phyloP scores from a whole-genome alignment of 2,329 filamentous ascomycete species.

The Fusarium floridanum region DNA sequence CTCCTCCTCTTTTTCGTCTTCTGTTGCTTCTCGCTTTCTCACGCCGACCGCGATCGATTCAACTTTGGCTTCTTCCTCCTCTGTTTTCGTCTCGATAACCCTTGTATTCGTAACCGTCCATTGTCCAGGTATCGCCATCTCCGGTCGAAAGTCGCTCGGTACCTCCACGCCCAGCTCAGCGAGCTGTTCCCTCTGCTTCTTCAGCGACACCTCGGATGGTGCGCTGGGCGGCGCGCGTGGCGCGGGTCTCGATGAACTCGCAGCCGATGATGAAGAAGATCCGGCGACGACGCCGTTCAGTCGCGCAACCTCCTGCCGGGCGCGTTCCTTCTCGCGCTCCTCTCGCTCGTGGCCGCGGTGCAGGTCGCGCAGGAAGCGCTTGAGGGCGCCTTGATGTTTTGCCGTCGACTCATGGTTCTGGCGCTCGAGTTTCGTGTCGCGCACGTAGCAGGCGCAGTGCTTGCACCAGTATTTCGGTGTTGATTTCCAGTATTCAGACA shows the following conservation, averaged over 20 bases:
- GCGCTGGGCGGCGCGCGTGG: conserved; percentile 26
- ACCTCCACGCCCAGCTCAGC: conserved; percentile 88
- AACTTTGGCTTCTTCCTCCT: conserved; percentile 57
- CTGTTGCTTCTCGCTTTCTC: conserved; percentile 72
- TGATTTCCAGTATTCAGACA: conserved; percentile 99
- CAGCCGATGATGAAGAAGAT: conserved; percentile 52
- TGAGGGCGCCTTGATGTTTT: conserved; percentile 87
- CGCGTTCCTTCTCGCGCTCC: conserved; percentile 83
- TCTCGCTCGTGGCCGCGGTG: conserved; percentile 87
- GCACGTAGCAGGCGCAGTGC: conserved; percentile 90
- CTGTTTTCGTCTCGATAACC: conserved; percentile 61
- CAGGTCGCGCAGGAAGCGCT: conserved; percentile 89
- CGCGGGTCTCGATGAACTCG: conserved; percentile 33
- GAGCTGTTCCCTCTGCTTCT: conserved; percentile 87
- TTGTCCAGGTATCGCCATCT: conserved; percentile 89
- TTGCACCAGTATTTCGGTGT: conserved; percentile 99
- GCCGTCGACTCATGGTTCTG: conserved; percentile 89
- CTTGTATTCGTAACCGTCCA: conserved; percentile 82
- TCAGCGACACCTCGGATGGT: conserved; percentile 72
- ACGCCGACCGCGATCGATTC: conserved; percentile 68
- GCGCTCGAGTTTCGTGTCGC: conserved; percentile 91
- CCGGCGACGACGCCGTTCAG: conserved; percentile 81
- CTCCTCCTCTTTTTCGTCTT: conserved; percentile 72
- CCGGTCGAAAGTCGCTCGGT: conserved; percentile 80
- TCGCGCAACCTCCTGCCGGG: conserved; percentile 86